phyloP scores from a whole-genome alignment of 805 yeast genomes.

The Metschnikowia hibisci region DNA sequence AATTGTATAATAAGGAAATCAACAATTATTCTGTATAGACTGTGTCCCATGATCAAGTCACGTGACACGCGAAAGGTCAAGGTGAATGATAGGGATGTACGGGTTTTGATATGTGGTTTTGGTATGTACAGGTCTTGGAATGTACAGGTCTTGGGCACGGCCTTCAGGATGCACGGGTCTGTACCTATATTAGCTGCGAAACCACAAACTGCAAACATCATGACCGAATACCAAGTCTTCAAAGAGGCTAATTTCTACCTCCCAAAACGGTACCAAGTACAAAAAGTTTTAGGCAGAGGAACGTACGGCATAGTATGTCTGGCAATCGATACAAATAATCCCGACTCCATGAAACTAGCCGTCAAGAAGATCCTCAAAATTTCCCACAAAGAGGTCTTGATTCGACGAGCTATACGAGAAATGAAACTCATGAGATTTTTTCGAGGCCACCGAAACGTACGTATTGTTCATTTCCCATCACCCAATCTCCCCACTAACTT shows the following conservation, averaged over 20 bases:
- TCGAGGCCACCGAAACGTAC: slow-evolving; percentile 75
- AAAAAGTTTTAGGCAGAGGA: slow-evolving; percentile 69
- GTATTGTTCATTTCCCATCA: slow-evolving; percentile 9
- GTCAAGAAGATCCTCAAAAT: slow-evolving; percentile 77
- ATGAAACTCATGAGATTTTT: slow-evolving; percentile 75
- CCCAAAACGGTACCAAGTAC: slow-evolving; percentile 56
- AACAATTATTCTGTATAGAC: too few species aligned
- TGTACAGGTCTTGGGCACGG: not conserved
- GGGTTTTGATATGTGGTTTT: too few species aligned
- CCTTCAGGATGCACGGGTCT: not conserved
- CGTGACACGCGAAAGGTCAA: not conserved
- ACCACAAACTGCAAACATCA: slow-evolving; percentile 1
- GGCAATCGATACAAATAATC: slow-evolving; percentile 50
- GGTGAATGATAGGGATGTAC: not conserved
- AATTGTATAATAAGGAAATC: too few species aligned
- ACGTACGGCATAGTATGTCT: slow-evolving; percentile 85
- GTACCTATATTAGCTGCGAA: slow-evolving; percentile 3
- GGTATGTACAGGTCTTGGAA: too few species aligned
- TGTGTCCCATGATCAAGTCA: too few species aligned
- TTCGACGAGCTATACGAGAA: slow-evolving; percentile 82
- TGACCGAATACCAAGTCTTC: slow-evolving; percentile 16
- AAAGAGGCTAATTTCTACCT: slow-evolving; percentile 48
- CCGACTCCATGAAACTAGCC: slow-evolving; percentile 47
- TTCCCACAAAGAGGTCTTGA: slow-evolving; percentile 59
- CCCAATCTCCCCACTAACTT: slow-evolving; percentile 15